A percentile compares a stretch with the other conserved stretches of the same genome.
Conservation (phyloP, 768 basidiomycete genomes). For the Lyophyllum semitale region DNA sequence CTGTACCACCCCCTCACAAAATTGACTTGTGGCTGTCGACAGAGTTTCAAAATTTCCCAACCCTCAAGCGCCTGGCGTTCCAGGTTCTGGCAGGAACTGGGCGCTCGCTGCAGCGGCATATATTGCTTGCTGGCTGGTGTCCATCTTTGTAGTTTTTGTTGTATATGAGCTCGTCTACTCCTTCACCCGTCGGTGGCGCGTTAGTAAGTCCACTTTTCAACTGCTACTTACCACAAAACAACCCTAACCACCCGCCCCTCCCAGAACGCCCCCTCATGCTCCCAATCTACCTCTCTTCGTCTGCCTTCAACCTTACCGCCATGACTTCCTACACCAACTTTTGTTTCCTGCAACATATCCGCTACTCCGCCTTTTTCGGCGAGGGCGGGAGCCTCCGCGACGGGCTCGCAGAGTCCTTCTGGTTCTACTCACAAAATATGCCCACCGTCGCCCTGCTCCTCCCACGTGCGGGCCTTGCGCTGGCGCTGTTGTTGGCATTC, state of each 20-base stretch:
- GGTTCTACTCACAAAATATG: conserved; percentile 82
- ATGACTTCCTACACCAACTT: conserved; percentile 84
- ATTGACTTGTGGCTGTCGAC: conserved; percentile 4
- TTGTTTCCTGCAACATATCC: conserved; percentile 81
- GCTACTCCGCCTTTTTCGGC: conserved; percentile 64
- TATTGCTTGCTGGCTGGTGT: conserved; percentile 76
- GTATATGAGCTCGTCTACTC: conserved; percentile 80
- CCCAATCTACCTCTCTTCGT: conserved; percentile 80
- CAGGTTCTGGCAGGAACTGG: conserved; percentile 79
- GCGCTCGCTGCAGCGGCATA: conserved; percentile 82
- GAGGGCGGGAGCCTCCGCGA: conserved; percentile 46
- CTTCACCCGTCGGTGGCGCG: conserved; percentile 74
- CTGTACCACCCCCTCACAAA: conserved; percentile 4
- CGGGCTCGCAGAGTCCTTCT: conserved; percentile 79
- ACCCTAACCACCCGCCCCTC: not conserved
- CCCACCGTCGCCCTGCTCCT: conserved; percentile 82
- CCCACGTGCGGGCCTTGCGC: conserved; percentile 75
- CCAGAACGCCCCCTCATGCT: conserved; percentile 82
- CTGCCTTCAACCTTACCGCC: conserved; percentile 73
- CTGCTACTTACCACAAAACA: conserved; percentile 14
- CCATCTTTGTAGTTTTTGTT: conserved; percentile 71
- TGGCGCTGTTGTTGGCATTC: conserved; percentile 74
- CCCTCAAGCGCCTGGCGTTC: conserved; percentile 65
- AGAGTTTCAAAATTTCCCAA: conserved; percentile 80
- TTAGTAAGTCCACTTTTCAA: conserved; percentile 56